These are phyloP conservation scores for Alisma plantagoaquatica DNA, from an alignment of 106 monocot species.

Conservation along the genomic window DNA sequence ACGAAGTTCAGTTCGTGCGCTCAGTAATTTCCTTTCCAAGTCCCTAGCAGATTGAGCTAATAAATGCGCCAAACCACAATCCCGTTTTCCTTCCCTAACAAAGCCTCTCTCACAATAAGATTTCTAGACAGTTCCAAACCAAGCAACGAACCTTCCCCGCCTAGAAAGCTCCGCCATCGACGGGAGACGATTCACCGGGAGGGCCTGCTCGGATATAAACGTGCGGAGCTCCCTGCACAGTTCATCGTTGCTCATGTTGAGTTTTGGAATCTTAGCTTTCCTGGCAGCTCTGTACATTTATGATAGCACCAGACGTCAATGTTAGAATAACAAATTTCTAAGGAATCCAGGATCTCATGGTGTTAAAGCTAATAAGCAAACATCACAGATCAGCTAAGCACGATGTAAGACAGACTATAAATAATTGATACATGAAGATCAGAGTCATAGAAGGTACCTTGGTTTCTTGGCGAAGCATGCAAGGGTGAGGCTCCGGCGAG, in stretches of 20 bases:
- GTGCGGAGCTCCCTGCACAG: conserved; percentile 36
- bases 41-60: too few species aligned
- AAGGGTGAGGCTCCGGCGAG: neutral
- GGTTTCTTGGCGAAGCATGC: conserved; percentile 12
- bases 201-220: conserved; percentile 22
- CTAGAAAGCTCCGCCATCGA: conserved; percentile 36
- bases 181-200: conserved; percentile 33
- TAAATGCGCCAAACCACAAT: too few species aligned
- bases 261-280: conserved; percentile 18
- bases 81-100: too few species aligned
- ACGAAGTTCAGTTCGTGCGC: too few species aligned
- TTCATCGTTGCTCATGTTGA: conserved; percentile 33
- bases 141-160: conserved; percentile 43
- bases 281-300: conserved; percentile 4
- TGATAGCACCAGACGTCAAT: too few species aligned
- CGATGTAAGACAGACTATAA: neutral
- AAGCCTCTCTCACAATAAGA: too few species aligned
- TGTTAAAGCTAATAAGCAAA: neutral
- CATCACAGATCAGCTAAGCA: neutral
- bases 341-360: neutral
- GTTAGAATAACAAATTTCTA: too few species aligned
- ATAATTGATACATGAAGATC: neutral
- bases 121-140: too few species aligned
- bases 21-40: too few species aligned
- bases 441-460: conserved; percentile 5